phyloP scores from a whole-genome alignment of 83 land plant species.

The Diphasiastrum complanatum region DNA sequence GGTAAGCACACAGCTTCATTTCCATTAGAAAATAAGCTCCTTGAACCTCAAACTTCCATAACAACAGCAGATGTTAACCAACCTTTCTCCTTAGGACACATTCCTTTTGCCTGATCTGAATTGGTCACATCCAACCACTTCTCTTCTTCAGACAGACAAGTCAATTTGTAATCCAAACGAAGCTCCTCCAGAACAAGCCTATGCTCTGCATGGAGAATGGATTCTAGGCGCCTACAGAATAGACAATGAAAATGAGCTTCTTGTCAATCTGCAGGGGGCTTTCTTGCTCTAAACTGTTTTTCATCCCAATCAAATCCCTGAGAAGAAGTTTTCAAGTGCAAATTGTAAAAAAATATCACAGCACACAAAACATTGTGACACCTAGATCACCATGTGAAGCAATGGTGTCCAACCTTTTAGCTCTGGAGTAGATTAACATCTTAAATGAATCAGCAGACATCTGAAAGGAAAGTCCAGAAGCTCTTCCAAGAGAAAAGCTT shows the following conservation, averaged over 20 bases:
- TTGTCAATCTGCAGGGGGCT: not conserved
- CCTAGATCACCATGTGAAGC: not conserved
- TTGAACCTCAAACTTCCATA: too few relatives aligned
- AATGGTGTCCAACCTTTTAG: too few relatives aligned
- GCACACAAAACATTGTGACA: not conserved
- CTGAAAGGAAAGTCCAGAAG: too few relatives aligned
- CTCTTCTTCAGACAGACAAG: conserved; percentile 18
- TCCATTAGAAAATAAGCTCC: too few relatives aligned
- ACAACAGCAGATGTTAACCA: not conserved
- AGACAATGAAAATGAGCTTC: not conserved
- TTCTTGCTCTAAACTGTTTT: not conserved
- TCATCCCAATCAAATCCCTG: not conserved
- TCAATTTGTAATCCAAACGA: conserved; percentile 43
- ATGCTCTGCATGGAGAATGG: conserved; percentile 91
- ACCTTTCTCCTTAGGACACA: not conserved
- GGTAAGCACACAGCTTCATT: too few relatives aligned
- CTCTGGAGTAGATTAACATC: too few relatives aligned
- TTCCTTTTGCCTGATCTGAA: not conserved
- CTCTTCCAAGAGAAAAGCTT: too few relatives aligned
- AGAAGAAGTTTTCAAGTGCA: not conserved
- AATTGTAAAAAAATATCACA: not conserved
- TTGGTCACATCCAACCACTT: not conserved
- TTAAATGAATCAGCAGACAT: too few relatives aligned
- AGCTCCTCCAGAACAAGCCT: conserved; percentile 73
- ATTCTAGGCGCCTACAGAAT: conserved; percentile 59